Base-by-base conservation (phyloP, 345 rosid species). In the Acer negundo region DNA sequence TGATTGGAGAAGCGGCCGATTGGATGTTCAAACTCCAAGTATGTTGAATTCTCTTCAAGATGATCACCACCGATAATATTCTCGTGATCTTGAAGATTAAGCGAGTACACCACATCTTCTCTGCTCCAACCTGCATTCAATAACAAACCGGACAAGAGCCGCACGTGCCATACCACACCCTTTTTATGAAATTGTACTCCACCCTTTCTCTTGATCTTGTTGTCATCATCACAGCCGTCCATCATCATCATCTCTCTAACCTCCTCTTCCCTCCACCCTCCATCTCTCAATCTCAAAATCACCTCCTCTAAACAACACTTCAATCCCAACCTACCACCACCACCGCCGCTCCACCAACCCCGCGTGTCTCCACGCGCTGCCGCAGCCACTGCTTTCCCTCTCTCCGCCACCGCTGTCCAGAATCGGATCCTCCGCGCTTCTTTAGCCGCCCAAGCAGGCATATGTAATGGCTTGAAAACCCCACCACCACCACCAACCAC, bases 261-360 rank as follows among this genome's bases (percentile, higher is more conserved):
- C 67, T 95, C 98, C 16, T 89, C 93, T 68, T 91, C 94, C 24
- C 71, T 79, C 98, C 98, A 95, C 61, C 98, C 98, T 40, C 90
- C 98, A 19, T 83, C 90, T 61, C 85, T 88, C 85, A 94, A 80
- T 83, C 78, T 86, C 92, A 96, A 84, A 74, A 81, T 87, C 75
- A 79, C 89, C 11, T 91, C 97, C 31, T 92, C 95, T 89, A 94
- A 64, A 79, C 91, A 87, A 19, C 53, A 69, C 58, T 78, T 85
- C 15, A 94, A 70, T 22, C 71, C 73, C 73, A 9, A 28, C 2
- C 26, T n/a, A 49, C 56, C 82, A 49, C 62, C 82, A 1, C 56
- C 76, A 0, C 78, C 62, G 47, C 62, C 75, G 62, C 70, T 69
- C 97, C 96, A 91, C 97, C 97, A 89, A 3, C 84, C 79, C 1